Conservation (phyloP, 106 monocot species). For the Amphibolis antarctica region DNA sequence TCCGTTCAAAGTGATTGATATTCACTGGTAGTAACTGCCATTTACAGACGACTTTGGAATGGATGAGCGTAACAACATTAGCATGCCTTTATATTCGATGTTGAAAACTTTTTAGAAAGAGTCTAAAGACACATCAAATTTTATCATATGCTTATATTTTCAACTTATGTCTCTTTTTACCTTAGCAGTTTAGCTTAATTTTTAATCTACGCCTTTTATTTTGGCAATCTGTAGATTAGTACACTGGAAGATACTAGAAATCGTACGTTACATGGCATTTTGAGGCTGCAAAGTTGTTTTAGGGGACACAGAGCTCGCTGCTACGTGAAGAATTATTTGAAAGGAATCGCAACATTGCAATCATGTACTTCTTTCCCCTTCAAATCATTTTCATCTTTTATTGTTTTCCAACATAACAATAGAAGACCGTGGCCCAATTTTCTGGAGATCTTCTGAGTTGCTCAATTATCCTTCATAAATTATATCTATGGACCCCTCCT, state of each 20-base stretch:
- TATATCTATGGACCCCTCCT: too few relatives aligned
- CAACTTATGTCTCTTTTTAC: neutral
- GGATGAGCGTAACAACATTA: too few relatives aligned
- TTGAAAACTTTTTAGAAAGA: too few relatives aligned
- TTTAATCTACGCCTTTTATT: neutral
- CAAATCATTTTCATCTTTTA: neutral
- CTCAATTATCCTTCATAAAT: too few relatives aligned
- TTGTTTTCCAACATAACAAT: neutral
- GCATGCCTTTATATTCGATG: too few relatives aligned
- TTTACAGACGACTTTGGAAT: too few relatives aligned
- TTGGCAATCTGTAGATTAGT: constrained; percentile 46
- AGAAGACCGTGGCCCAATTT: too few relatives aligned
- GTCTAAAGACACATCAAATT: neutral
- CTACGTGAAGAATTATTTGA: constrained; percentile 42
- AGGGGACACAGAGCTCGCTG: constrained; percentile 80
- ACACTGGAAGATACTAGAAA: constrained; percentile 95
- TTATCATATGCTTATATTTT: neutral
- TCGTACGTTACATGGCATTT: constrained; percentile 86
- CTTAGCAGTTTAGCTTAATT: neutral
- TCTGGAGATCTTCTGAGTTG: too few relatives aligned
- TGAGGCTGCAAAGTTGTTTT: constrained; percentile 92
- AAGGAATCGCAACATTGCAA: constrained; percentile 59
- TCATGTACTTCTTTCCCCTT: constrained; percentile 52
- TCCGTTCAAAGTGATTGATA: too few relatives aligned
- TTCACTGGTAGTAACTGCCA: too few relatives aligned